Base-by-base conservation (phyloP, 345 rosid genomes). In the Reutealis trisperma region DNA sequence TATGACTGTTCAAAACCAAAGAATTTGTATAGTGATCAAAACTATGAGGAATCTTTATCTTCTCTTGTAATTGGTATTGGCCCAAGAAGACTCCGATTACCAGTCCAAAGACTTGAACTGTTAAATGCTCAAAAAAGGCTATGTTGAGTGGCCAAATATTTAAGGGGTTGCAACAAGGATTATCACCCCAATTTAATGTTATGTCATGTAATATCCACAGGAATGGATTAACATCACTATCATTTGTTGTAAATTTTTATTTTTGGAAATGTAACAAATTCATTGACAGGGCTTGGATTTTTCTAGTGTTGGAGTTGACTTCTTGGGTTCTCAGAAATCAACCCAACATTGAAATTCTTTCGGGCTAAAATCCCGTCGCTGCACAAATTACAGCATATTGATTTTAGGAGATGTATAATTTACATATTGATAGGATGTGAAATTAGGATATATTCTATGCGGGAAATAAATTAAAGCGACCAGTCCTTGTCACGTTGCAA, bases 11-110 rank as follows among this genome's bases (percentile, higher is more conserved):
- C 27, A 58, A 9, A 30, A 54, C 63, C 74, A 42, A 49, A 70
- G 60, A 71, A 27, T 70, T 27, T 70, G 74, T 71, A 71, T 30
- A 71, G 73, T 25, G 13, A 70, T 44, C 73, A 14, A 25, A 70
- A 30, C 49, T 69, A 27, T 27, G 73, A 27, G 58, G 73, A 51
- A 70, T 34, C 45, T 70, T 54, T 32, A 54, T 54, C 25, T 18
- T 30, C 42, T 49, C 21, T 30, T 70, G 62, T 49, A 49, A 54
- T 70, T 70, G 73, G 45, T 34, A 70, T 49, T 18, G 21, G 60
- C 73, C 15, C 24, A 41, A 47, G 32, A 30, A n/a, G 70, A 65
- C 70, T 65, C n/a, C n/a, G 25, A 21, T 37, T 65, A 27, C 71
- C 25, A 4, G 19, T 66, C 22, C n/a, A 47, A 67, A 41, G 11